phyloP scores from a whole-genome alignment of 257 asterid genomes.

The Buddleja alternifolia region DNA sequence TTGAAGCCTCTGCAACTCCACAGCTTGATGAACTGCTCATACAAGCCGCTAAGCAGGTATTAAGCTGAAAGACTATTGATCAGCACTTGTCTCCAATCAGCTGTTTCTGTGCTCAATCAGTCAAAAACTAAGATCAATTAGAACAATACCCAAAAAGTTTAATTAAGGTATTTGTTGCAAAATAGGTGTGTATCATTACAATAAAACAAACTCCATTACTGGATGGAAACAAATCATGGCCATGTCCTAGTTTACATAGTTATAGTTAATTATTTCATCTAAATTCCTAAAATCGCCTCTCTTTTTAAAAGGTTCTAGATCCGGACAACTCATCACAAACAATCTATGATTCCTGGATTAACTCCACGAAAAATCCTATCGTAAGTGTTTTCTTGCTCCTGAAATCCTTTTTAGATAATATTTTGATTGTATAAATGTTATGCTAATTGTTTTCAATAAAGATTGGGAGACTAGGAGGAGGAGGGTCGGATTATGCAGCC shows the following conservation, averaged over 20 bases:
- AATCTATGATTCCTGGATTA: slow-evolving; percentile 74
- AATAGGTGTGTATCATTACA: no score
- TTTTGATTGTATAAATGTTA: not conserved
- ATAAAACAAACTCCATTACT: not conserved
- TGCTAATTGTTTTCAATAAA: slow-evolving; percentile 31
- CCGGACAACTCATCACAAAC: slow-evolving; percentile 89
- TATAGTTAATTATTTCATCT: slow-evolving; percentile 15
- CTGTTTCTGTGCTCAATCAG: slow-evolving; percentile 7
- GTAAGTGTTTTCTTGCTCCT: slow-evolving; percentile 37
- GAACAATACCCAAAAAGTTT: not conserved
- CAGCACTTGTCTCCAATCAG: slow-evolving; percentile 16
- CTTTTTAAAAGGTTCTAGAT: slow-evolving; percentile 54
- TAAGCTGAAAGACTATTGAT: not conserved
- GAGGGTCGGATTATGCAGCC: slow-evolving; percentile 77
- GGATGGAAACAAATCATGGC: not conserved
- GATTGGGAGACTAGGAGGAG: slow-evolving; percentile 85
- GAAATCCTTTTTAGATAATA: not conserved
- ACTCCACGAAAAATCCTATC: slow-evolving; percentile 46
- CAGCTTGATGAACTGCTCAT: slow-evolving; percentile 77
- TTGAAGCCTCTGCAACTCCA: slow-evolving; percentile 74
- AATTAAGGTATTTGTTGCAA: not conserved
- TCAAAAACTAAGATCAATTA: not conserved
- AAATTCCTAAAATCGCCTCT: slow-evolving; percentile 7
- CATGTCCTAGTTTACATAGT: not conserved
- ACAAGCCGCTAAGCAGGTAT: slow-evolving; percentile 73